Evolutionary conservation across 2,329 filamentous ascomycete genomes (phyloP).

Genomic region (Botrytis fabae): DNA sequence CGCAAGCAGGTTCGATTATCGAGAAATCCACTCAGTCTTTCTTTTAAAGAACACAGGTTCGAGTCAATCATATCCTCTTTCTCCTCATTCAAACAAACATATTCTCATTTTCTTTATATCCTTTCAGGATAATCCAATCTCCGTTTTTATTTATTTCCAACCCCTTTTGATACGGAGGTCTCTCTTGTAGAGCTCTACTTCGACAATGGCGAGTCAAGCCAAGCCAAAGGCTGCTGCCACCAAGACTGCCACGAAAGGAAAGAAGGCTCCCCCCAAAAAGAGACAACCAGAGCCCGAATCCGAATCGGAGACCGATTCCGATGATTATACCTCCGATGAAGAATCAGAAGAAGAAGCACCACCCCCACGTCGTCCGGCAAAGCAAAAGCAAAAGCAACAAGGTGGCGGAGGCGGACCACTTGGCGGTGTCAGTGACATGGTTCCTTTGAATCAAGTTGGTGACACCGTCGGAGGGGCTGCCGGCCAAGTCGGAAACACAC

Average conservation of each 20-base stretch:
- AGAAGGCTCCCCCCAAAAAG: conserved; percentile 18
- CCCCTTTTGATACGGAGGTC: background rate
- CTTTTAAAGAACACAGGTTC: conserved; percentile 21
- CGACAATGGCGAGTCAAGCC: conserved; percentile 18
- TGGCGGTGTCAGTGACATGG: conserved; percentile 21
- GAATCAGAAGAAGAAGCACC: conserved; percentile 21
- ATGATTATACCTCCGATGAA: conserved; percentile 19
- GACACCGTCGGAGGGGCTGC: conserved; percentile 19
- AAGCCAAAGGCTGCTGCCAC: conserved; percentile 20
- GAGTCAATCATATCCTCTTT: conserved; percentile 10
- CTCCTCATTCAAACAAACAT: background rate
- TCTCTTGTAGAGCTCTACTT: background rate
- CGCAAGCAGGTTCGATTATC: conserved; percentile 10
- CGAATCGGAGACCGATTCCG: conserved; percentile 17
- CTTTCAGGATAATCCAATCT: background rate
- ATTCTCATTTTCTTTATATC: background rate
- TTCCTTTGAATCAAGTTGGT: conserved; percentile 17
- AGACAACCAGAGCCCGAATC: conserved; percentile 13
- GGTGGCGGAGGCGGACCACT: conserved; percentile 18
- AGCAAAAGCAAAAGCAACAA: conserved; percentile 19
- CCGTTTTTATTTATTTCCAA: background rate
- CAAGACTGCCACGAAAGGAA: conserved; percentile 18
- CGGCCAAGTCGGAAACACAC: conserved; percentile 17
- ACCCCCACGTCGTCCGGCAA: conserved; percentile 17
- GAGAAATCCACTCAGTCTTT: conserved; percentile 17